These are phyloP conservation scores for Pisolithus marmoratus DNA, from an alignment of 768 basidiomycete species.

Conservation along the genomic window DNA sequence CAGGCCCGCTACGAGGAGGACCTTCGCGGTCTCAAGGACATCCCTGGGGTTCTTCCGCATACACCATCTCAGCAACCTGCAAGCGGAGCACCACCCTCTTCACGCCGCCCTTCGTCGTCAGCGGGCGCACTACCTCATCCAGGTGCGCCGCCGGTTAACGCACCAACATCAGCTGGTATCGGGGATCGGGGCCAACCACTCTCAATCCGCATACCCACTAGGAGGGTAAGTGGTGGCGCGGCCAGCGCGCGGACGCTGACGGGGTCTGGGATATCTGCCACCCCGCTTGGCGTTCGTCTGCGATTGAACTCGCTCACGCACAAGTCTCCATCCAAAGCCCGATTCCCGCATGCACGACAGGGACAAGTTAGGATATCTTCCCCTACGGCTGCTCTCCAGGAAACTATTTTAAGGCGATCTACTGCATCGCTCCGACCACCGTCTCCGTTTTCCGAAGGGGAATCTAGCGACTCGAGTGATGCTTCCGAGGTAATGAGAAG, in stretches of 20 bases:
- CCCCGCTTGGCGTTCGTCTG: slow-evolving; percentile 63
- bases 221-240: background rate
- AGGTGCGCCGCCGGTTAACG: slow-evolving; percentile 9
- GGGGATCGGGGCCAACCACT: slow-evolving; percentile 7
- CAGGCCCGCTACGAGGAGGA: slow-evolving; percentile 84
- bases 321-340: slow-evolving; percentile 38
- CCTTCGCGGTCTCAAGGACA: slow-evolving; percentile 70
- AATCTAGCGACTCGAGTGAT: slow-evolving; percentile 50
- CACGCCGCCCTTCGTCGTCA: slow-evolving; percentile 9
- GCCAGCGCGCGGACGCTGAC: slow-evolving; percentile 22
- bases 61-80: slow-evolving; percentile 32
- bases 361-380: slow-evolving; percentile 47
- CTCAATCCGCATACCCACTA: slow-evolving; percentile 21
- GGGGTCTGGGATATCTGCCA: slow-evolving; percentile 40
- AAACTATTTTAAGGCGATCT: slow-evolving; percentile 21
- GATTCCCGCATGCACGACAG: background rate
- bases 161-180: background rate
- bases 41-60: slow-evolving; percentile 51
- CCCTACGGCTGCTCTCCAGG: slow-evolving; percentile 68
- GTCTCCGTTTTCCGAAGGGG: slow-evolving; percentile 50
- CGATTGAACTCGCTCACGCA: slow-evolving; percentile 64
- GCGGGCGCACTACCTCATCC: slow-evolving; percentile 9
- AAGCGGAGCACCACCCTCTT: slow-evolving; percentile 18
- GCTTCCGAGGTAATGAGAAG: slow-evolving; percentile 49
- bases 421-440: slow-evolving; percentile 33